Conservation (phyloP, 371 early-diverging fungal species). For the Rhizopus delemar region DNA sequence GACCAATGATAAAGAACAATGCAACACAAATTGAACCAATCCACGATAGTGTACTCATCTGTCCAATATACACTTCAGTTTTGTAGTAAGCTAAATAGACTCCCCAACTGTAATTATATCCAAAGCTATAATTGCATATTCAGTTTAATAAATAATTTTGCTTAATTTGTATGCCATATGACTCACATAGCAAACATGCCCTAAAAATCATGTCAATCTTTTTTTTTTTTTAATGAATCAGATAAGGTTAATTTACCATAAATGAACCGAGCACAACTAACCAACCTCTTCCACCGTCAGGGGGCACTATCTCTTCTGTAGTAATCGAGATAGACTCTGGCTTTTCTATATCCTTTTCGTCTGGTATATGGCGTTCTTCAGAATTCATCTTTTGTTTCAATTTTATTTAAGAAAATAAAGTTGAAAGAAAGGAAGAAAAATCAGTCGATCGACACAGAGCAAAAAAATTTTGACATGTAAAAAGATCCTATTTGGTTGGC, state of each 20-base stretch:
- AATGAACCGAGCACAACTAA: slow-evolving; percentile 48
- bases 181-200: slow-evolving; percentile 36
- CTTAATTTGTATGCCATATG: not conserved
- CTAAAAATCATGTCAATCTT: slow-evolving; percentile 5
- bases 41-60: slow-evolving; percentile 33
- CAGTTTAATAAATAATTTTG: not conserved
- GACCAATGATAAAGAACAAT: slow-evolving; percentile 32
- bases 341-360: not conserved
- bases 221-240: slow-evolving; percentile 8
- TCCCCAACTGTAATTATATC: slow-evolving; percentile 39
- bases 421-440: not conserved
- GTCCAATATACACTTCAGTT: slow-evolving; percentile 23
- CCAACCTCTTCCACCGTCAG: slow-evolving; percentile 50
- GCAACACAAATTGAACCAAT: slow-evolving; percentile 40
- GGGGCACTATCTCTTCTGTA: slow-evolving; percentile 21
- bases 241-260: slow-evolving; percentile 30
- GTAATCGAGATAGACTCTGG: not conserved
- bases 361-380: not conserved
- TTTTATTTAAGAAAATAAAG: not conserved
- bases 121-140: slow-evolving; percentile 19
- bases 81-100: slow-evolving; percentile 29
- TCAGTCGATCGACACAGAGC: not conserved
- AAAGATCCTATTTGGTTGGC: not conserved
- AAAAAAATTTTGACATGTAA: slow-evolving; percentile 1
- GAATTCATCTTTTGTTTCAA: not conserved